phyloP scores from a whole-genome alignment of 768 basidiomycete species.

The Dioszegia aurantiaca region DNA sequence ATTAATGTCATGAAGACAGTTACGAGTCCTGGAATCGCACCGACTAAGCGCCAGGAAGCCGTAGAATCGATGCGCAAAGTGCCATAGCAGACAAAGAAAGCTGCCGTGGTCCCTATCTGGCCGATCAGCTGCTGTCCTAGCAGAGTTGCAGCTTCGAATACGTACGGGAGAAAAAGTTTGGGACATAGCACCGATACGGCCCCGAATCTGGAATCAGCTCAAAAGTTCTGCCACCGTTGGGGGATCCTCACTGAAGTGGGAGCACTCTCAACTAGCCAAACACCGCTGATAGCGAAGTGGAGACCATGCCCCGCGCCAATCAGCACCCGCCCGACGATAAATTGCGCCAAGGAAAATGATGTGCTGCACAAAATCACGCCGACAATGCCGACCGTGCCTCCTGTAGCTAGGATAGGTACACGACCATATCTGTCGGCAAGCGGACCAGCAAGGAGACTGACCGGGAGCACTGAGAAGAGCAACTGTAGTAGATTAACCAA shows the following conservation, averaged over 20 bases:
- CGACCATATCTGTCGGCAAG: slow-evolving; percentile 16
- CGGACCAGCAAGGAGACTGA: slow-evolving; percentile 12
- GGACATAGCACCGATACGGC: slow-evolving; percentile 17
- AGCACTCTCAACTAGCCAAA: slow-evolving; percentile 23
- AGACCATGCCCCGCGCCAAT: slow-evolving; percentile 21
- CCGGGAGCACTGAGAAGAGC: slow-evolving; percentile 16
- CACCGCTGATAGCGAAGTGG: slow-evolving; percentile 19
- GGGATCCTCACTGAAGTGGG: slow-evolving; percentile 14
- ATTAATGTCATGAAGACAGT: background rate
- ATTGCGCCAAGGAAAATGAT: slow-evolving; percentile 12
- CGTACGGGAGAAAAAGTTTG: slow-evolving; percentile 14
- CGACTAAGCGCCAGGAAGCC: slow-evolving; percentile 15
- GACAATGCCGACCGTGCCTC: slow-evolving; percentile 12
- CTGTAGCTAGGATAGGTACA: slow-evolving; percentile 10
- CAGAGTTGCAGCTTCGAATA: background rate
- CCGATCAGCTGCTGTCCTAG: slow-evolving; percentile 8
- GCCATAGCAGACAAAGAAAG: slow-evolving; percentile 21
- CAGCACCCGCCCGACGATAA: slow-evolving; percentile 17
- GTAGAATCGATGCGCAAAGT: slow-evolving; percentile 2
- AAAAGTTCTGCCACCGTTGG: background rate
- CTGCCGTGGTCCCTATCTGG: slow-evolving; percentile 9
- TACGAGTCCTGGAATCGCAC: slow-evolving; percentile 9
- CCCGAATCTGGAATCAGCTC: slow-evolving; percentile 9
- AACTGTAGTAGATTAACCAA: background rate
- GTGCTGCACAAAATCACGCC: slow-evolving; percentile 13